A percentile compares a stretch with the other conserved stretches of the same genome.
phyloP scores from a whole-genome alignment of 179 eudicot genomes.

The Actinidia chinensis region DNA sequence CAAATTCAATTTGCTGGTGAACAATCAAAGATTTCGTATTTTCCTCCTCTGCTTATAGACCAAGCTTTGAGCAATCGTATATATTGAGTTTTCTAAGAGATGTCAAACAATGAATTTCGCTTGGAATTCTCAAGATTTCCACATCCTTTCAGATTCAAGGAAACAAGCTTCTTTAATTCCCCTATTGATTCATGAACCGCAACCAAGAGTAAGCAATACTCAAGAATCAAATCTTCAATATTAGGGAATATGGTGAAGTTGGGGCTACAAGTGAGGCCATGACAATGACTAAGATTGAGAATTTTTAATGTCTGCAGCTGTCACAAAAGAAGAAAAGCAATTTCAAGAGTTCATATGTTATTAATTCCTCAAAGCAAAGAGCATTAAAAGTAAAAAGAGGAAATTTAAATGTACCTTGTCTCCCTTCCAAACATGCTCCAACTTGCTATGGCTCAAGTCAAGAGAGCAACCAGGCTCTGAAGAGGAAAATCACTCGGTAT shows the following conservation, averaged over 20 bases:
- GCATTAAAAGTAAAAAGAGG: not conserved
- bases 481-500: slow-evolving; percentile 18
- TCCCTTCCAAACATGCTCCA: slow-evolving; percentile 20
- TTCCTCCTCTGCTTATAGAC: too few relatives aligned
- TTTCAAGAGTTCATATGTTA: not conserved
- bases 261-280: not conserved
- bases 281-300: slow-evolving; percentile 19
- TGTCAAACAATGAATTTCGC: slow-evolving; percentile 6
- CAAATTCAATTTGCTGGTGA: too few relatives aligned
- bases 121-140: slow-evolving; percentile 21
- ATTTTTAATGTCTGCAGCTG: slow-evolving; percentile 10
- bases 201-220: slow-evolving; percentile 14
- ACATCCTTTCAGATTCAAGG: slow-evolving; percentile 21
- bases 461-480: slow-evolving; percentile 22
- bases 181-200: slow-evolving; percentile 23
- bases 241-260: slow-evolving; percentile 12
- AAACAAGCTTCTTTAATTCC: slow-evolving; percentile 13
- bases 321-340: not conserved
- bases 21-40: too few relatives aligned
- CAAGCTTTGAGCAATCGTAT: slow-evolving; percentile 21
- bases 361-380: not conserved
- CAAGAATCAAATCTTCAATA: slow-evolving; percentile 18
- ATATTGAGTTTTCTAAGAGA: slow-evolving; percentile 17
- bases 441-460: slow-evolving; percentile 17
- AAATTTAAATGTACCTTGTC: not conserved